Conservation (phyloP, 2,329 filamentous ascomycete species). For the Epichloe sylvatica region DNA sequence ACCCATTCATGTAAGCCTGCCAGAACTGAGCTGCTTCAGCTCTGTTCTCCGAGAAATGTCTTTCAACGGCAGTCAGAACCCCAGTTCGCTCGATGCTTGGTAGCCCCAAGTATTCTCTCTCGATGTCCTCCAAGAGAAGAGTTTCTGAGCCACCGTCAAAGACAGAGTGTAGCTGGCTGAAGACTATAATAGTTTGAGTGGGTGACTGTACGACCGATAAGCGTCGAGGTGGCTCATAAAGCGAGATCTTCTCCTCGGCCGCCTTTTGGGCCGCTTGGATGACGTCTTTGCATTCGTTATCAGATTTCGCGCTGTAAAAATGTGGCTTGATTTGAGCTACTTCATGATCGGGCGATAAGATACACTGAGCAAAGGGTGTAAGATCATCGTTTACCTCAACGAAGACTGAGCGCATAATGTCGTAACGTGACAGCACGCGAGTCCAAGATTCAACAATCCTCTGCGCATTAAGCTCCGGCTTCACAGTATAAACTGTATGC, state of each 20-base stretch:
- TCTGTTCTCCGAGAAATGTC: constrained; percentile 7
- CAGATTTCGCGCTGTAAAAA: not conserved
- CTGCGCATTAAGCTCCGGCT: not conserved
- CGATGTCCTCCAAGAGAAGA: constrained; percentile 19
- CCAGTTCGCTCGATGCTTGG: constrained; percentile 5
- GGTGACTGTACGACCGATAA: not conserved
- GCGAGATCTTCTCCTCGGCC: constrained; percentile 2
- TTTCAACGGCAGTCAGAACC: constrained; percentile 7
- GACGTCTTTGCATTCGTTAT: constrained; percentile 6
- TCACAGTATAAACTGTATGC: not conserved
- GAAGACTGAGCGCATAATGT: not conserved
- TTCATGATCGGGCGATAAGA: constrained; percentile 10
- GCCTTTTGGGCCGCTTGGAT: constrained; percentile 6
- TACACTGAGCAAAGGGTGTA: constrained; percentile 21
- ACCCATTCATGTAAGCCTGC: constrained; percentile 8
- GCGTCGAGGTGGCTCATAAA: not conserved
- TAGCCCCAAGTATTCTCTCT: constrained; percentile 8
- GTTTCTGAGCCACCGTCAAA: constrained; percentile 23
- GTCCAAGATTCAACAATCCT: not conserved
- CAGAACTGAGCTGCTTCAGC: constrained; percentile 7
- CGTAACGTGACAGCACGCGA: not conserved
- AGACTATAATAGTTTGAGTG: constrained; percentile 10
- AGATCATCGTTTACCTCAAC: constrained; percentile 14
- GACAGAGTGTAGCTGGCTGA: constrained; percentile 23
- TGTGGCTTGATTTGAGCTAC: not conserved